Evolutionary conservation across 129 eudicot genomes (phyloP), one percentile per base, ranked within the genome.

Genomic region (Glebionis coronaria): DNA sequence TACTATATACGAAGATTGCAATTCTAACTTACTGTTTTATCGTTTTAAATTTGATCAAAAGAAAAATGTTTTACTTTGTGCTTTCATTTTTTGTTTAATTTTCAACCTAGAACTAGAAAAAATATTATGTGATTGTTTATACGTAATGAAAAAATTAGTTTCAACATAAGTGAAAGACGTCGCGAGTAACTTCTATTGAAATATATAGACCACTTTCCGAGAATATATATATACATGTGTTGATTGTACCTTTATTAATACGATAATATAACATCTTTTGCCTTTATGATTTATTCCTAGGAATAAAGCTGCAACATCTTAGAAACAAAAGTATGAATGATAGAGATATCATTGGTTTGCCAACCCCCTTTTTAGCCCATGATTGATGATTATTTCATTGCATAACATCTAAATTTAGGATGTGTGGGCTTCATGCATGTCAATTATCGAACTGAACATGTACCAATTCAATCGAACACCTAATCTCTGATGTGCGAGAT

Each of bases 181-280:
- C 31, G 20, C 31, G 19, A 54, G 21, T 3, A 3, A 10, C 29
- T 20, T 9, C 3, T 20, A 9, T 19, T 10, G 4, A 19, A 20
- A 10, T 2, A 9, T 18, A 9, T 5, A 9, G 23, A 18, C 23
- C 12, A 54, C 0, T 27, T 54, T 20, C 19, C 6, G 7, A 4
- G 60, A 54, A 54, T 54, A 54, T 54, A 20, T 57, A 27, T 18
- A 54, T 18, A 54, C 14, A 8, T 18, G 11, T 20, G 60, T 9
- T 49, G 16, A 31, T 31, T 12, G 63, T 14, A 54, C 60, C 60
- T 54, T 54, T 54, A n/a, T n/a, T n/a, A n/a, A 54, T 19, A 14
- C 60, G 60, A 54, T 54, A 54, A 54, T 54, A 54, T 27, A 54
- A 20, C 60, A 20, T 54, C 60, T 54, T 54, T 54, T 54, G 23